Base-by-base conservation (phyloP, 176 grass and related monocot genomes). In the Neostapfia colusana region DNA sequence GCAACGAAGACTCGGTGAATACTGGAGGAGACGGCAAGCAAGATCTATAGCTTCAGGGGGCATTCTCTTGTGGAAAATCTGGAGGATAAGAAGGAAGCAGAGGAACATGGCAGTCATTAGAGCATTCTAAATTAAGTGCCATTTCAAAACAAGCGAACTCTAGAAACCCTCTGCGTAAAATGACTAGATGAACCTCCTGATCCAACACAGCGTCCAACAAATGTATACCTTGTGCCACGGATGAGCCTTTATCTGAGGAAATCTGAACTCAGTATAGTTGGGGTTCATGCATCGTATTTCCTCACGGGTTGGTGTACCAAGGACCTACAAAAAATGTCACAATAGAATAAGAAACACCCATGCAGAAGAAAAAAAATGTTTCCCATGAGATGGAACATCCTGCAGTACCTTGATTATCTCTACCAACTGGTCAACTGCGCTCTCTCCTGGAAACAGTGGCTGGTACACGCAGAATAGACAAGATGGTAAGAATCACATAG, bases 251-350 rank as follows among this genome's bases (percentile, higher is more conserved):
- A 97, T 97, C 84, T 97, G 94, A 50, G 94, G 94, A 76, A 97
- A 97, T 44, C 86, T 93, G 51, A 93, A 97, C 62, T 97, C 94
- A 0, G 91, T 97, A 37, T 97, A 97, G 79, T 97, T 93, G 39
- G 94, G 94, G 58, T 97, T 97, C 94, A 97, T 97, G 73, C 94
- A 97, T 15, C 91, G 63, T 80, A 97, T 97, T 82, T 97, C 94
- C 68, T 97, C 94, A 28, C 94, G 91, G 9, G 94, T 97, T 65
- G 94, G 94, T 53, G 94, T 97, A 72, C 94, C 94, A 84, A 98
- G 95, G 84, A 98, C 92, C 92, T 95, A 66, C 21, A 74, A 44
- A 44, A 6, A 41, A 34, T 26, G 58, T 59, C 71, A 85, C 18
- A 76, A 65, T 2, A 67, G 20, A 4, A 76, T 51, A 66, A 65